Evolutionary conservation across 23 red algal species (phyloP), one percentile per base, ranked within the genome.

Genomic region (Chondrus crispus): DNA sequence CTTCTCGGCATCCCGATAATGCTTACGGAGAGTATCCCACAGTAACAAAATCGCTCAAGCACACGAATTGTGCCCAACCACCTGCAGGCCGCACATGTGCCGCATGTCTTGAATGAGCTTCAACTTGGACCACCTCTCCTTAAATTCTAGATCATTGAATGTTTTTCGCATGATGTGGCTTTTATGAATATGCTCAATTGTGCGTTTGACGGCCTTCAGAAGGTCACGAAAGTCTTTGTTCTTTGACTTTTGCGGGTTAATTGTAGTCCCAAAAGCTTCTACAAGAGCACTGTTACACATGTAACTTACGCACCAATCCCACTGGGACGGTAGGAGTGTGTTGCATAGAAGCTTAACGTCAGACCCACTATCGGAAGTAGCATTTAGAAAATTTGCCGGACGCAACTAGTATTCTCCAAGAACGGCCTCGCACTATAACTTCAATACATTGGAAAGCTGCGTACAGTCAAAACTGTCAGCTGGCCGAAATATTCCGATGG

Each of bases 141-240:
- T 46, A 38, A 76, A 38, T 1, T 76, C 10, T 20, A 39, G 43
- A 37, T 43, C 7, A 1, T 76, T 24, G 30, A 85, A 85, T 14
- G n/a, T 85, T 35, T 43, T 29, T 46, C 41, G 40, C 51, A 85
- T 85, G 8, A 24, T 14, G 16, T 53, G 2, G 39, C 50, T 85
- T 68, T 68, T 85, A 14, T 85, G 63, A 5, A 85, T 38, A 68
- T 85, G 81, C 39, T 85, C 81, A 41, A 85, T 85, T 18, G 68
- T 16, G 26, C 68, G 63, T 28, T 85, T 68, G 11, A 85, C 26
- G 8, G 41, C 18, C 29, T 46, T 37, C 45, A 66, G 2, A 3
- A 85, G 57, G 29, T 43, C 54, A 45, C 55, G 19, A 20, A 39
- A 28, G 3, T 18, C 29, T 16, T 9, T 60, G 36, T 85, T 85